A percentile compares a stretch with the other conserved stretches of the same genome.
Evolutionary conservation across 306 rosid genomes (phyloP).

Genomic region (Arachis hypogaea): DNA sequence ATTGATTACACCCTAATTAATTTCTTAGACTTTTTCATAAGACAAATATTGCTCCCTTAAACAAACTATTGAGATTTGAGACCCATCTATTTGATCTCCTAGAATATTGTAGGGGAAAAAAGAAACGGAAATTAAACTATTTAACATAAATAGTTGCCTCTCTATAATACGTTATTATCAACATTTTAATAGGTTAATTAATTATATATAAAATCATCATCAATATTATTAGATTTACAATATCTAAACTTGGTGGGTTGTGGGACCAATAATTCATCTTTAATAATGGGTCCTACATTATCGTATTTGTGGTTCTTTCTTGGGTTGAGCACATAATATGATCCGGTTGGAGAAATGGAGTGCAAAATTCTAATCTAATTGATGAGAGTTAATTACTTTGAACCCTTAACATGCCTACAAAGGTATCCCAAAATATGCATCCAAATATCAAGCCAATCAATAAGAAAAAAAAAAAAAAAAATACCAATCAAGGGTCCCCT

Average conservation of each 20-base stretch:
- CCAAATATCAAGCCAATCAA: conserved; percentile 33
- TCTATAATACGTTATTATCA: conserved; percentile 19
- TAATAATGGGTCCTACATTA: conserved; percentile 44
- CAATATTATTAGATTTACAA: conserved; percentile 25
- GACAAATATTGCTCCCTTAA: background rate
- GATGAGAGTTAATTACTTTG: conserved; percentile 47
- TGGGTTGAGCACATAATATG: conserved; percentile 38
- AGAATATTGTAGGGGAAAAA: conserved; percentile 20
- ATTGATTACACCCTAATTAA: no score
- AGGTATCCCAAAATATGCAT: background rate
- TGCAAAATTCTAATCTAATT: conserved; percentile 44
- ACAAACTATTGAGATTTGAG: no score
- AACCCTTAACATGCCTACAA: conserved; percentile 55
- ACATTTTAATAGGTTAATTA: conserved; percentile 12
- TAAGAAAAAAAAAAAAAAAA: conserved; percentile 38
- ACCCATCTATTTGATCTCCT: background rate
- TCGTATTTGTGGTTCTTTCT: conserved; percentile 47
- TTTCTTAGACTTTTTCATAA: no score
- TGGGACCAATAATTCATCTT: conserved; percentile 32
- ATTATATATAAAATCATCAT: no score
- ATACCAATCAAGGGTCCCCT: conserved; percentile 14
- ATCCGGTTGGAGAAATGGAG: conserved; percentile 64
- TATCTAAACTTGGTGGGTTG: conserved; percentile 10
- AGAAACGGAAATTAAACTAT: conserved; percentile 9
- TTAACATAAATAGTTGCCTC: background rate